Conservation (phyloP, 768 basidiomycete genomes). For the Galerina sulciceps region DNA sequence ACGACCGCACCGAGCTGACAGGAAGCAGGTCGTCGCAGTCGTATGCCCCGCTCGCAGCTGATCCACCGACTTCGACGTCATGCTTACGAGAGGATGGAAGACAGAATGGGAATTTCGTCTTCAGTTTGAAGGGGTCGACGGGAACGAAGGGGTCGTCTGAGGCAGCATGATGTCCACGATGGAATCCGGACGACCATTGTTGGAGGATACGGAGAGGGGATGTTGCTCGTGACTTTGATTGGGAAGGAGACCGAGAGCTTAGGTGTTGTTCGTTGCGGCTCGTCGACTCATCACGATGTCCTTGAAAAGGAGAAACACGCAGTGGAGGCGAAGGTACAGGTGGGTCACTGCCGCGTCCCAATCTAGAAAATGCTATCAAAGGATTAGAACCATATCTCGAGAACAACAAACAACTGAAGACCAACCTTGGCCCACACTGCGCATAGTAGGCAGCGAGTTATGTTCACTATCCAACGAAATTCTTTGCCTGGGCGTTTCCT, state of each 20-base stretch:
- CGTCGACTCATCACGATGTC: slow-evolving; percentile 14
- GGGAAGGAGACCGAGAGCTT: slow-evolving; percentile 37
- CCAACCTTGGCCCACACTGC: slow-evolving; percentile 44
- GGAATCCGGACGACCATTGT: slow-evolving; percentile 53
- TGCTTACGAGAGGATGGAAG: slow-evolving; percentile 33
- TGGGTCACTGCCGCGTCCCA: slow-evolving; percentile 37
- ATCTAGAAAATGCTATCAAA: slow-evolving; percentile 32
- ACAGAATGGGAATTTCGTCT: slow-evolving; percentile 22
- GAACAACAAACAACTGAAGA: background rate
- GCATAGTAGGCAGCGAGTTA: slow-evolving; percentile 40
- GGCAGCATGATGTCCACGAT: slow-evolving; percentile 34
- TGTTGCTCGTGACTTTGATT: slow-evolving; percentile 53
- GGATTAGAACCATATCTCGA: background rate
- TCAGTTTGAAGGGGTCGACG: slow-evolving; percentile 53
- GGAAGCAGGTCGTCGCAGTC: slow-evolving; percentile 35
- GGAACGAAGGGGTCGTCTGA: slow-evolving; percentile 62
- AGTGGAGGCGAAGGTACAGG: slow-evolving; percentile 35
- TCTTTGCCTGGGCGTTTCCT: slow-evolving; percentile 52
- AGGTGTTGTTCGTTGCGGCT: slow-evolving; percentile 18
- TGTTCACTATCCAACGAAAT: slow-evolving; percentile 60
- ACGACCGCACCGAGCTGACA: slow-evolving; percentile 19
- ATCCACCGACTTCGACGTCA: slow-evolving; percentile 26
- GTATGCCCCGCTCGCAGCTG: slow-evolving; percentile 28
- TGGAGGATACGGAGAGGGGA: slow-evolving; percentile 68
- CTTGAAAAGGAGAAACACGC: slow-evolving; percentile 27